These are phyloP conservation scores for Aspergillus pseudotamarii DNA, from an alignment of 2,329 filamentous ascomycete genomes.

Conservation along the genomic window DNA sequence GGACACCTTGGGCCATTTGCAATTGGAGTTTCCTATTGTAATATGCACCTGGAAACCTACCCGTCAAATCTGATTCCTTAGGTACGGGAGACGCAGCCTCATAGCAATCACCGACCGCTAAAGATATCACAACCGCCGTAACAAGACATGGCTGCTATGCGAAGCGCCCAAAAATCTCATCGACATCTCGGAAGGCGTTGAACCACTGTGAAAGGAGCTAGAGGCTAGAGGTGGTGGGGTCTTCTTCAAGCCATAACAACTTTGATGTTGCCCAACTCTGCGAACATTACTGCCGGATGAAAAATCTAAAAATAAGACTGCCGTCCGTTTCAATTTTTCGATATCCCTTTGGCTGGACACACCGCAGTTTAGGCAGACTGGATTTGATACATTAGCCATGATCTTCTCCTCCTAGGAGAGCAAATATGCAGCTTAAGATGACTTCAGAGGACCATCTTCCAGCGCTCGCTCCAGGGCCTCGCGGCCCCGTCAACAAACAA, in stretches of 20 bases:
- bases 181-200: constrained; percentile 4
- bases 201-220: neutral
- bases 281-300: neutral
- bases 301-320: neutral
- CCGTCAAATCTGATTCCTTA: neutral
- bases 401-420: neutral
- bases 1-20: neutral
- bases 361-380: neutral
- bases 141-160: constrained; percentile 4
- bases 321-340: neutral
- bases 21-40: neutral
- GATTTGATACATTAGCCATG: neutral
- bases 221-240: neutral
- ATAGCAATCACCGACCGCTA: neutral
- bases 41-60: neutral
- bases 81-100: neutral
- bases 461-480: constrained; percentile 31
- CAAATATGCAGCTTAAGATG: constrained; percentile 15
- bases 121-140: neutral
- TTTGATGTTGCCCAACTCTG: constrained; percentile 2
- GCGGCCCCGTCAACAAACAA: constrained; percentile 20
- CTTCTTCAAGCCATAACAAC: neutral
- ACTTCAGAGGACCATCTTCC: constrained; percentile 27
- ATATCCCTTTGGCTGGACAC: neutral
- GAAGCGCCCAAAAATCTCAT: neutral